Percentiles rank a stretch among this genome's conserved stretches.
phyloP scores from a whole-genome alignment of 768 basidiomycete species.

The Butyriboletus loyo region DNA sequence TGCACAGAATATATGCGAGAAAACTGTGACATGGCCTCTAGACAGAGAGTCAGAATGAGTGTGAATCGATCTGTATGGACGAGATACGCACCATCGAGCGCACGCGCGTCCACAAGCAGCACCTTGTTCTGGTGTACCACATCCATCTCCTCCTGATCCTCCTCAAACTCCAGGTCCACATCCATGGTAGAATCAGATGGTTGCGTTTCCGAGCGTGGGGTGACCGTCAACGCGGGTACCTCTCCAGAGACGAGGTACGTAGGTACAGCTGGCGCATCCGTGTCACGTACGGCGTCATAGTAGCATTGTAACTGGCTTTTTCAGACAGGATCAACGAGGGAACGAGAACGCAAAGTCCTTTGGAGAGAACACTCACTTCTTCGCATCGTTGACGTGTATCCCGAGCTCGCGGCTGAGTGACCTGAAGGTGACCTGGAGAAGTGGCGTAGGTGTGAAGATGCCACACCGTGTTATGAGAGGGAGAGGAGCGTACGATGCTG shows the following conservation, averaged over 20 bases:
- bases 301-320: slow-evolving; percentile 65
- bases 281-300: slow-evolving; percentile 42
- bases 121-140: slow-evolving; percentile 47
- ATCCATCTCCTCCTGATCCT: slow-evolving; percentile 38
- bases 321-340: background rate
- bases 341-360: background rate
- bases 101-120: slow-evolving; percentile 58
- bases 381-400: slow-evolving; percentile 75
- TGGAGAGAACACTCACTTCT: slow-evolving; percentile 47
- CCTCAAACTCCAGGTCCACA: slow-evolving; percentile 42
- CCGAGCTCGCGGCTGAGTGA: slow-evolving; percentile 67
- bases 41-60: background rate
- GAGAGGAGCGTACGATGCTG: slow-evolving; percentile 37
- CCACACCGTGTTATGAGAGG: background rate
- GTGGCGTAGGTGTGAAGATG: background rate
- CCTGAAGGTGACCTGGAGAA: slow-evolving; percentile 69
- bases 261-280: slow-evolving; percentile 39
- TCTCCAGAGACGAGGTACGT: slow-evolving; percentile 73
- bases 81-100: slow-evolving; percentile 54
- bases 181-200: slow-evolving; percentile 19
- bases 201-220: background rate
- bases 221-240: slow-evolving; percentile 23
- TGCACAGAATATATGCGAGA: slow-evolving; percentile 52
- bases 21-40: slow-evolving; percentile 57
- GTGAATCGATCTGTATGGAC: background rate